Evolutionary conservation across 225 moss, liverwort and hornwort species (phyloP).

Genomic region (Rhytidiadelphus loreus): DNA sequence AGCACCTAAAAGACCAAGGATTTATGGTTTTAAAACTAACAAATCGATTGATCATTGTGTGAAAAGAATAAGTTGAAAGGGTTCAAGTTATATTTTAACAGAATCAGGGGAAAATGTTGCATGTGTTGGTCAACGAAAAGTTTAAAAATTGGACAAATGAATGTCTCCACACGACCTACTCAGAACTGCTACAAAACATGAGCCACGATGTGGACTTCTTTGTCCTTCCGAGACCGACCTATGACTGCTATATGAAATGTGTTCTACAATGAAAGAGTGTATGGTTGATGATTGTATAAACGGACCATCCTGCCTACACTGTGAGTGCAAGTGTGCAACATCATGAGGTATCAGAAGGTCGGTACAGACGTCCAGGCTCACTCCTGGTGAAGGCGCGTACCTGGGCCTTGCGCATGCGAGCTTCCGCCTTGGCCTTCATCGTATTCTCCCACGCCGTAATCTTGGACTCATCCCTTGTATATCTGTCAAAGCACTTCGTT

Average conservation of each 20-base stretch:
- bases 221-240: neutral
- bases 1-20: neutral
- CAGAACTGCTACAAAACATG: neutral
- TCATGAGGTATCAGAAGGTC: neutral
- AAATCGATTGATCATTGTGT: neutral
- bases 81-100: neutral
- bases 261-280: neutral
- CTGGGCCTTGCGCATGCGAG: conserved; percentile 30
- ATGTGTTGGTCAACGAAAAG: neutral
- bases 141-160: neutral
- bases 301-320: neutral
- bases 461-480: conserved; percentile 29
- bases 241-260: neutral
- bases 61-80: no score
- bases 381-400: neutral
- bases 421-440: conserved; percentile 38
- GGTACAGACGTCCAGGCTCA: neutral
- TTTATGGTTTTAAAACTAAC: neutral
- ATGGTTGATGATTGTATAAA: neutral
- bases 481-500: neutral
- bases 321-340: neutral
- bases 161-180: neutral
- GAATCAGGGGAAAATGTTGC: neutral
- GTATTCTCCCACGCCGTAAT: conserved; percentile 32
- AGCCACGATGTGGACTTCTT: neutral